Evolutionary conservation across 1,284 basidiomycete genomes (phyloP).

Genomic region (Anthracocystis panici-leucophaei): DNA sequence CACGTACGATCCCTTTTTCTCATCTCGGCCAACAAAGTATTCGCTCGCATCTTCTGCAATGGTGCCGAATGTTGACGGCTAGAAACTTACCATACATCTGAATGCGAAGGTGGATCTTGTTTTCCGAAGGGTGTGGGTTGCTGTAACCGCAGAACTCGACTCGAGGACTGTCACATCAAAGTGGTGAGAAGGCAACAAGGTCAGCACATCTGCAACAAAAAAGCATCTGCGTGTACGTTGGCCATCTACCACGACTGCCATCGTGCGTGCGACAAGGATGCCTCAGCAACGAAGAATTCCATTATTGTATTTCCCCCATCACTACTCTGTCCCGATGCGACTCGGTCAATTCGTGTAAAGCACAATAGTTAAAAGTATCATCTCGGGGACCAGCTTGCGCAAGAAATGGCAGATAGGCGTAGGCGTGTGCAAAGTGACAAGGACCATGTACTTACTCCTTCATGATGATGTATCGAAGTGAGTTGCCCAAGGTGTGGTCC

Average conservation of each 20-base stretch:
- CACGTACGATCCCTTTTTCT: constrained; percentile 56
- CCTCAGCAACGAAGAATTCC: constrained; percentile 71
- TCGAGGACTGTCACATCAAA: constrained; percentile 79
- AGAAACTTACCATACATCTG: constrained; percentile 93
- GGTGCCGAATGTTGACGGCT: background rate
- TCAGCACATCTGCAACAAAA: constrained; percentile 12
- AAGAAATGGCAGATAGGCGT: background rate
- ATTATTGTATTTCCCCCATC: constrained; percentile 63
- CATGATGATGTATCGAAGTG: constrained; percentile 97
- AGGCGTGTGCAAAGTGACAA: background rate
- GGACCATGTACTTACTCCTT: constrained; percentile 84
- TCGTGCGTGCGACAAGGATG: constrained; percentile 23
- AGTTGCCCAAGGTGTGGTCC: constrained; percentile 94
- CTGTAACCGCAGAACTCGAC: constrained; percentile 99
- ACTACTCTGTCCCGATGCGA: constrained; percentile 55
- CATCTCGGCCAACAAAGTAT: constrained; percentile 35
- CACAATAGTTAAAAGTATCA: constrained; percentile 51
- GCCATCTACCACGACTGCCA: constrained; percentile 2
- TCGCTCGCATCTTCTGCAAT: background rate
- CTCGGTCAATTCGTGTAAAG: constrained; percentile 54
- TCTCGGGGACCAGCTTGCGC: constrained; percentile 37
- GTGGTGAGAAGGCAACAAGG: background rate
- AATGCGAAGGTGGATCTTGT: constrained; percentile 92
- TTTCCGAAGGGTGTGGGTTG: constrained; percentile 94
- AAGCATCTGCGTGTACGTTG: background rate